Percentiles rank a stretch among this genome's conserved stretches.
Evolutionary conservation across 257 asterid genomes (phyloP).

Genomic region (Leonotis leonurus): DNA sequence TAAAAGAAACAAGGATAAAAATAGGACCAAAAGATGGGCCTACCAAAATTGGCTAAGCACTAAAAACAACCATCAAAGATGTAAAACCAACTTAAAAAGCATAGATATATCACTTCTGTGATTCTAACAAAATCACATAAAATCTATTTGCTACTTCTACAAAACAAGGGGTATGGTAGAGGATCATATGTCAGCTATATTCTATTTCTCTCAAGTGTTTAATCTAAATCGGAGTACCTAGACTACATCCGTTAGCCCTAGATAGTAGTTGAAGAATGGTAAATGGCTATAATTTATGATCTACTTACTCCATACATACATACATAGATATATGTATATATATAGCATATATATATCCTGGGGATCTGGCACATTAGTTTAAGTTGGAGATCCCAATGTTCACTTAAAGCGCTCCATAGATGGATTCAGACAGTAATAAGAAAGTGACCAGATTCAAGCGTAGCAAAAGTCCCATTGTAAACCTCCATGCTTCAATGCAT

Average conservation of each 20-base stretch:
- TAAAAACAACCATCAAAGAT: neutral
- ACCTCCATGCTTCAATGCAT: neutral
- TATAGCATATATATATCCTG: neutral
- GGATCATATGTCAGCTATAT: too few relatives aligned
- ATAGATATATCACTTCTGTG: neutral
- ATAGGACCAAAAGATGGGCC: neutral
- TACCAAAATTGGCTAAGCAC: neutral
- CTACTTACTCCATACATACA: too few relatives aligned
- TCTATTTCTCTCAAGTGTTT: too few relatives aligned
- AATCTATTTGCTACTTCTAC: neutral
- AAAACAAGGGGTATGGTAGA: too few relatives aligned
- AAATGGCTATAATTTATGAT: neutral
- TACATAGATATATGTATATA: too few relatives aligned
- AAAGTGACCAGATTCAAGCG: neutral
- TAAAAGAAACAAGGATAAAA: neutral
- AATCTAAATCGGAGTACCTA: neutral
- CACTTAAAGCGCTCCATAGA: neutral
- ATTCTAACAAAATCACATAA: neutral
- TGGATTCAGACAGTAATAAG: neutral
- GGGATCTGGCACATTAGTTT: neutral
- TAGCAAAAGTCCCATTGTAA: neutral
- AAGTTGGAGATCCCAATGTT: neutral
- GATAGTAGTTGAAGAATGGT: neutral
- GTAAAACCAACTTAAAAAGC: neutral
- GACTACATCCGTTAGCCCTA: neutral